Conservation (phyloP, 768 basidiomycete genomes). For the Botryobasidium botryosum region DNA sequence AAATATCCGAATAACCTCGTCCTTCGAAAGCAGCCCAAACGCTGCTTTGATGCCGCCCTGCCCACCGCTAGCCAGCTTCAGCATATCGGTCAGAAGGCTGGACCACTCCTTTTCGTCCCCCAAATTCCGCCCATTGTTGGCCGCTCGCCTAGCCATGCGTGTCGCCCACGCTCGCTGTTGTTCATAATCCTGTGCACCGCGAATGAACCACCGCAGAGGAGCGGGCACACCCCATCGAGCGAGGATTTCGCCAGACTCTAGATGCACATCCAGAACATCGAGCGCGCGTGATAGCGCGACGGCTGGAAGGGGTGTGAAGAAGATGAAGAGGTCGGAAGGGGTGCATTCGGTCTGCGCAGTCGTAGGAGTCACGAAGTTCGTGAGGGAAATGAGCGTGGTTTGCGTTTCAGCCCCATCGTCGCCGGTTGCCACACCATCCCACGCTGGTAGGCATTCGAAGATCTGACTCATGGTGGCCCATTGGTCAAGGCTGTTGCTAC, state of each 20-base stretch:
- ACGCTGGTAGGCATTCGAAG: constrained; percentile 92
- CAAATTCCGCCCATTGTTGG: constrained; percentile 25
- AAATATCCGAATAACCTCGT: constrained; percentile 69
- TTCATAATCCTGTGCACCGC: constrained; percentile 41
- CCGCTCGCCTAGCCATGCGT: constrained; percentile 49
- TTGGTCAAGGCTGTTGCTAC: constrained; percentile 47
- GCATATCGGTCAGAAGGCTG: constrained; percentile 79
- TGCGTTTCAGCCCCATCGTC: constrained; percentile 61
- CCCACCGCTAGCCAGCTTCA: constrained; percentile 50
- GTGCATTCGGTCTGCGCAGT: constrained; percentile 36
- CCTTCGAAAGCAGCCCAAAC: constrained; percentile 53
- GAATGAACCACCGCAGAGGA: constrained; percentile 80
- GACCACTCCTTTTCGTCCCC: constrained; percentile 65
- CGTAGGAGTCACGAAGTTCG: constrained; percentile 60
- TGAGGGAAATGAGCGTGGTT: constrained; percentile 65
- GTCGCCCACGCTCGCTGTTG: constrained; percentile 79
- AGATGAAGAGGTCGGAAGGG: constrained; percentile 50
- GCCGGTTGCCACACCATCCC: constrained; percentile 37
- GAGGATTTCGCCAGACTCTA: constrained; percentile 86
- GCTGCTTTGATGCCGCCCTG: constrained; percentile 50
- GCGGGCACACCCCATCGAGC: constrained; percentile 74
- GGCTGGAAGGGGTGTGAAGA: constrained; percentile 66
- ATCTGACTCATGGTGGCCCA: constrained; percentile 81
- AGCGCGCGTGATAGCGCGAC: constrained; percentile 63
- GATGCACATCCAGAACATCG: constrained; percentile 84